Evolutionary conservation across 805 yeast species (phyloP), one percentile per base, ranked within the genome.

Genomic region (Monosporozyma aquatica): DNA sequence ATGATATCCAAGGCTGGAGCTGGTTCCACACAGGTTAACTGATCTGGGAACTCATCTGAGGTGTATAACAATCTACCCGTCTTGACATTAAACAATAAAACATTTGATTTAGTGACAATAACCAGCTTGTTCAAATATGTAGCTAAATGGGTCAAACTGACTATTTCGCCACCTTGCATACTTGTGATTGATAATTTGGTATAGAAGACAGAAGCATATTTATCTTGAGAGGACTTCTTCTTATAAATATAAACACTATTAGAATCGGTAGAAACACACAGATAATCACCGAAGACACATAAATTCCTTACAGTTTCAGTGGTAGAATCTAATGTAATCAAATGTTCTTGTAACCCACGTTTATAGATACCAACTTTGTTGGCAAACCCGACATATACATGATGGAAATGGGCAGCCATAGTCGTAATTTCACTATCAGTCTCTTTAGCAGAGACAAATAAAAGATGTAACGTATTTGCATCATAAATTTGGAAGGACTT

Each of bases 401-500:
- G 74, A 55, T 90, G 97, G 69, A 77, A 78, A 62, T 86, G 94
- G 1, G 96, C 80, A 17, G 81, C 71, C 37, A 90, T 66, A 18
- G 81, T 75, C 21, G 81, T 76, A 49, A 90, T 87, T 44, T 76
- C 74, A 6, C 76, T 58, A 0, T 80, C 72, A 0, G 95, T 82
- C 59, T 84, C 90, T 17, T 73, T 75, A 49, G 78, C 84, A 0
- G 95, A 85, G 10, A 90, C 94, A 63, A 92, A 90, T 18, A 90
- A 66, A 48, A 90, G 67, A 51, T 85, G 92, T 47, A 90, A 67
- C 6, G 84, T 86, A 25, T 90, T 78, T 54, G 84, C 95, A 66
- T 92, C 98, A 56, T 84, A 92, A 23, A 92, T 86, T 61, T 90
- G 97, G 67, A 92, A 86, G 1, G 90, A 73, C 41, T 78, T 72